Evolutionary conservation across 1,139 yeast species (phyloP).

Genomic region (Saccharomyces pastorianus): DNA sequence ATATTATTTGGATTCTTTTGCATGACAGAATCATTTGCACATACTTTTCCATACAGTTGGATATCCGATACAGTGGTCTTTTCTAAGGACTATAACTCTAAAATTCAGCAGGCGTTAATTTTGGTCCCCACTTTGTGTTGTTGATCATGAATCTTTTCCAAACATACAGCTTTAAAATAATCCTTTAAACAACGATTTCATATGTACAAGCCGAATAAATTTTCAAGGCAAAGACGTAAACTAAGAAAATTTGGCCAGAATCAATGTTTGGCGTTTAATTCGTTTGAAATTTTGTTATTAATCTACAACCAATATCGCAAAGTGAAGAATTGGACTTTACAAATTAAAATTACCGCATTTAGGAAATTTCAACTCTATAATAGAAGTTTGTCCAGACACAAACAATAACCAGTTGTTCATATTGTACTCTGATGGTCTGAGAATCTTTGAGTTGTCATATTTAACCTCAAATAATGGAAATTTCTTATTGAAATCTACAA

Average conservation of each 20-base stretch:
- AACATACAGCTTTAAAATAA: neutral
- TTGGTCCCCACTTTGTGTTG: neutral
- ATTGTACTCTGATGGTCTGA: slow-evolving; percentile 19
- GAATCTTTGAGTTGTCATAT: slow-evolving; percentile 15
- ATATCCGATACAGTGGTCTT: neutral
- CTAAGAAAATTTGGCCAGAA: neutral
- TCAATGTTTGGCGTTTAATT: neutral
- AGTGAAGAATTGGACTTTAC: slow-evolving; percentile 2
- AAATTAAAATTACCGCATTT: slow-evolving; percentile 15
- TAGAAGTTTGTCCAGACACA: slow-evolving; percentile 12
- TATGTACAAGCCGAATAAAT: neutral
- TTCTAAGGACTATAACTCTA: neutral
- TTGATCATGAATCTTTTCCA: neutral
- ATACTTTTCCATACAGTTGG: neutral
- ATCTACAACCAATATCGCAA: neutral
- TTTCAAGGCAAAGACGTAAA: neutral
- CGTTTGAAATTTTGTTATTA: neutral
- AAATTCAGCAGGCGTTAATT: neutral
- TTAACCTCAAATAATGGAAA: slow-evolving; percentile 19
- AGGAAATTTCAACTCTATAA: slow-evolving; percentile 15
- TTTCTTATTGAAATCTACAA: slow-evolving; percentile 21
- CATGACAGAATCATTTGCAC: neutral
- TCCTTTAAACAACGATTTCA: neutral
- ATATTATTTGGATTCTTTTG: neutral
- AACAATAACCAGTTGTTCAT: slow-evolving; percentile 10